phyloP scores from a whole-genome alignment of 2,329 filamentous ascomycete species.

The Fusarium torreyae region DNA sequence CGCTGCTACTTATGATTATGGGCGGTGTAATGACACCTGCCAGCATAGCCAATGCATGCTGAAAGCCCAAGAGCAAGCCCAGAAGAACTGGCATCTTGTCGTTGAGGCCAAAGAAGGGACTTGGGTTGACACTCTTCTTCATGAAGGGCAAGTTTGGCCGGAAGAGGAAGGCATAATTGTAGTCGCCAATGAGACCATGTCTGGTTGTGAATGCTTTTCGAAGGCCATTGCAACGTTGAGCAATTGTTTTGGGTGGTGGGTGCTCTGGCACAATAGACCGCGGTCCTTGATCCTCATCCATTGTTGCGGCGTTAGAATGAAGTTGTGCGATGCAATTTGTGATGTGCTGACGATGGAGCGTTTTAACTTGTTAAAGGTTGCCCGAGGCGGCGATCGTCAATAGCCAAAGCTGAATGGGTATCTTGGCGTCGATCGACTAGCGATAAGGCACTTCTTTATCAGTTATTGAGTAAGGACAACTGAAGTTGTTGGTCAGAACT shows the following conservation, averaged over 20 bases:
- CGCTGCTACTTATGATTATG: constrained; percentile 77
- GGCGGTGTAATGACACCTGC: constrained; percentile 84
- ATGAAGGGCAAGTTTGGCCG: constrained; percentile 87
- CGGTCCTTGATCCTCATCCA: constrained; percentile 72
- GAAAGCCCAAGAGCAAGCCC: constrained; percentile 81
- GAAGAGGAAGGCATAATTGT: constrained; percentile 94
- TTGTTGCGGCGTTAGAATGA: constrained; percentile 47
- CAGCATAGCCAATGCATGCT: constrained; percentile 84
- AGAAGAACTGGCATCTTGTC: constrained; percentile 83
- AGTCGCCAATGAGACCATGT: constrained; percentile 84
- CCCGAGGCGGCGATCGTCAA: constrained; percentile 17
- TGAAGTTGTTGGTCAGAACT: background rate
- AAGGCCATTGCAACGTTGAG: constrained; percentile 49
- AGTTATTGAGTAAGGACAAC: background rate
- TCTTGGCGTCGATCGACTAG: constrained; percentile 19
- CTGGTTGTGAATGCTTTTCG: constrained; percentile 66
- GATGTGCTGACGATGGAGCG: constrained; percentile 6
- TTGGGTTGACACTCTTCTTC: constrained; percentile 65
- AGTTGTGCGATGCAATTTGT: constrained; percentile 22
- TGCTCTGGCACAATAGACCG: constrained; percentile 63
- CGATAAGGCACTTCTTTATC: background rate
- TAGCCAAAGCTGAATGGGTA: constrained; percentile 19
- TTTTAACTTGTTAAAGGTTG: constrained; percentile 12
- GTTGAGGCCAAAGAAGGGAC: constrained; percentile 88
- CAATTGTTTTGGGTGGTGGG: constrained; percentile 52